Conservation (phyloP, 202 grass and related monocot genomes). For the Setaria italica region DNA sequence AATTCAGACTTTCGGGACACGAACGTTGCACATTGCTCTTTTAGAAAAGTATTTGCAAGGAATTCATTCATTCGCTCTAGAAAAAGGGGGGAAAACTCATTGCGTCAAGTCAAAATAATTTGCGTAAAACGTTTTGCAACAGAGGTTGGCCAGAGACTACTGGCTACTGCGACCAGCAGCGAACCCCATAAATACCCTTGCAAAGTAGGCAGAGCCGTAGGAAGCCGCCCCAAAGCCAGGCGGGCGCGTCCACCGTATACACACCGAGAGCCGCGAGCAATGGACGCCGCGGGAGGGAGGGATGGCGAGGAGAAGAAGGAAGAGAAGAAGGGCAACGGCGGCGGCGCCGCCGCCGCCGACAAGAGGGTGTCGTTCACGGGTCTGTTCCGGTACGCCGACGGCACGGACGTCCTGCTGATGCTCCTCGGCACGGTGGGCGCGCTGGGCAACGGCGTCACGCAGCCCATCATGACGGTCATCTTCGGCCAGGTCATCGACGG, state of each 20-base stretch:
- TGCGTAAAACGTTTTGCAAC: not conserved
- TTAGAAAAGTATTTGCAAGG: too few relatives aligned
- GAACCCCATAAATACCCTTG: conserved; percentile 31
- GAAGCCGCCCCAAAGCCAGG: not conserved
- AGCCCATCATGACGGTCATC: conserved; percentile 81
- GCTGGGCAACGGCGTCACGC: conserved; percentile 71
- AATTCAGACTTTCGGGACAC: not conserved
- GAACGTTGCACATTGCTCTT: not conserved
- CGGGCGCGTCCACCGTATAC: not conserved
- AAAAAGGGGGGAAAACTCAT: not conserved
- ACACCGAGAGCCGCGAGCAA: not conserved
- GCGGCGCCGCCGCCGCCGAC: not conserved
- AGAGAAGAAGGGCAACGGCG: not conserved
- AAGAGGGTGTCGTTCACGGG: conserved; percentile 58
- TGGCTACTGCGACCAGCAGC: not conserved
- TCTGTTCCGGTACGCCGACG: conserved; percentile 71
- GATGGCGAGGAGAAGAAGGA: conserved; percentile 38
- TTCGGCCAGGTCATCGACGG: conserved; percentile 79
- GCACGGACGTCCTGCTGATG: conserved; percentile 64
- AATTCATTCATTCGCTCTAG: not conserved
- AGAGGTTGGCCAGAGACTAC: too few relatives aligned
- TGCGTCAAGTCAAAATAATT: not conserved
- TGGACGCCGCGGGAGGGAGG: conserved; percentile 27
- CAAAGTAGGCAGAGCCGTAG: not conserved
- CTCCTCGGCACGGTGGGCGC: conserved; percentile 60